Percentiles rank a stretch among this genome's conserved stretches.
Evolutionary conservation across 2,329 filamentous ascomycete species (phyloP).

Genomic region (Colletotrichum falcatum): DNA sequence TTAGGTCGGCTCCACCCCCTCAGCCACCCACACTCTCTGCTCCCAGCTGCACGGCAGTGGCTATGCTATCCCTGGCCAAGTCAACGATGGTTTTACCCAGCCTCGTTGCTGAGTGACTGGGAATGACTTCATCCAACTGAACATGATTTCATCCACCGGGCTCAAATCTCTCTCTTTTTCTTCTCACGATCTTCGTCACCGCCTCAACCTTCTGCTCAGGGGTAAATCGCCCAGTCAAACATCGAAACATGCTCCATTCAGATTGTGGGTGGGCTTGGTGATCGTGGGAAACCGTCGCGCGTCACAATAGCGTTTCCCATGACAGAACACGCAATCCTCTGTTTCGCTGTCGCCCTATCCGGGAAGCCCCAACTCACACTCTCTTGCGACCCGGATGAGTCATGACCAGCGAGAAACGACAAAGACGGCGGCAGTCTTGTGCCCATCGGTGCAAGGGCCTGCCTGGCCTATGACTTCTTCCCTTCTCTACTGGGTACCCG

Average conservation of each 20-base stretch:
- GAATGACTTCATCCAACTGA: too few species aligned
- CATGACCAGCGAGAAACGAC: slow-evolving; percentile 21
- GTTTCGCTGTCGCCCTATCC: slow-evolving; percentile 39
- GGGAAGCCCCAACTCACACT: slow-evolving; percentile 37
- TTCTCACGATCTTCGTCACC: background rate
- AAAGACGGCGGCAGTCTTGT: slow-evolving; percentile 15
- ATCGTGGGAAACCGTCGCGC: slow-evolving; percentile 28
- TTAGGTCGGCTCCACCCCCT: background rate
- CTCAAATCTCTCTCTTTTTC: background rate
- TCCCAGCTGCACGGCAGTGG: background rate
- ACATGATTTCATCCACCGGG: background rate
- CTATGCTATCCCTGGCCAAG: too few species aligned
- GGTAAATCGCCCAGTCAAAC: slow-evolving; percentile 17
- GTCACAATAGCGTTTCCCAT: slow-evolving; percentile 33
- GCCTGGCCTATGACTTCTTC: slow-evolving; percentile 19
- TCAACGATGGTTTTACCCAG: background rate
- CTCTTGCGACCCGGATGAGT: slow-evolving; percentile 38
- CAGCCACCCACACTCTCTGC: too few species aligned
- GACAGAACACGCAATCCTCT: slow-evolving; percentile 39
- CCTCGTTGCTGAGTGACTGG: background rate
- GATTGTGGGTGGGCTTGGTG: slow-evolving; percentile 32
- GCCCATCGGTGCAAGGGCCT: slow-evolving; percentile 11
- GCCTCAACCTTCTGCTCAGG: slow-evolving; percentile 5
- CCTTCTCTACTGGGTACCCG: background rate
- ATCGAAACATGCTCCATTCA: slow-evolving; percentile 33